Evolutionary conservation across 139 green algal species (phyloP).

Genomic region (Dunaliella primolecta): DNA sequence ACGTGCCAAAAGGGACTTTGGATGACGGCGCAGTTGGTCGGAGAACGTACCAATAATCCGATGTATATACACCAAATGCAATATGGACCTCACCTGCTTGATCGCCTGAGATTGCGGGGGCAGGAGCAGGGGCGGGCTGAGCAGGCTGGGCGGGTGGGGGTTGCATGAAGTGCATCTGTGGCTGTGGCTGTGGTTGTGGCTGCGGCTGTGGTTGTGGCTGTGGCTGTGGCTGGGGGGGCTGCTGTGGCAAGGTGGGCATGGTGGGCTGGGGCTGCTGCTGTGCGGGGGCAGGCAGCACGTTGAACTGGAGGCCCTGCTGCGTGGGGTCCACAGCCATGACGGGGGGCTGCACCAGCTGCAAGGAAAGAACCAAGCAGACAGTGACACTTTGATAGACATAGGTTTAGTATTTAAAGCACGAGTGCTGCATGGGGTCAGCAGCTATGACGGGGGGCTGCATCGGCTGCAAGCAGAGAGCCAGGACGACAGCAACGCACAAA

Average conservation of each 20-base stretch:
- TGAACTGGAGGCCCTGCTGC: neutral
- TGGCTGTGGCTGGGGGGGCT: slow-evolving; percentile 16
- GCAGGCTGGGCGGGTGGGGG: slow-evolving; percentile 16
- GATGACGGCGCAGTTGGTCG: too few relatives aligned
- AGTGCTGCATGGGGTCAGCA: neutral
- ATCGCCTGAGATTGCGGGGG: slow-evolving; percentile 2
- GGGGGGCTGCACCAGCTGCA: neutral
- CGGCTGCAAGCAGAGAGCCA: too few relatives aligned
- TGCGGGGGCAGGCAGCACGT: slow-evolving; percentile 3
- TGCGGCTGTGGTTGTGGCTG: slow-evolving; percentile 6
- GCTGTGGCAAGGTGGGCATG: slow-evolving; percentile 6
- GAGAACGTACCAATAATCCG: too few relatives aligned
- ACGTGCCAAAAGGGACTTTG: too few relatives aligned
- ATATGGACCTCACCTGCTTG: slow-evolving; percentile 18
- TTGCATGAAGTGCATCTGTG: slow-evolving; percentile 23
- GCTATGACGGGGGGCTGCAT: neutral
- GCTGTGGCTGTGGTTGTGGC: slow-evolving; percentile 23
- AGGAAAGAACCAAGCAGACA: too few relatives aligned
- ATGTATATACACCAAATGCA: too few relatives aligned
- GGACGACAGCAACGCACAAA: too few relatives aligned
- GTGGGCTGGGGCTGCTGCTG: slow-evolving; percentile 19
- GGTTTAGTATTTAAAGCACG: too few relatives aligned
- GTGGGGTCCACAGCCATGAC: neutral
- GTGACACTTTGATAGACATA: too few relatives aligned
- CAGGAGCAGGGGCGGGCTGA: slow-evolving; percentile 23